Conservation (phyloP, 2,329 filamentous ascomycete genomes). For the Curvularia eragrostidis region DNA sequence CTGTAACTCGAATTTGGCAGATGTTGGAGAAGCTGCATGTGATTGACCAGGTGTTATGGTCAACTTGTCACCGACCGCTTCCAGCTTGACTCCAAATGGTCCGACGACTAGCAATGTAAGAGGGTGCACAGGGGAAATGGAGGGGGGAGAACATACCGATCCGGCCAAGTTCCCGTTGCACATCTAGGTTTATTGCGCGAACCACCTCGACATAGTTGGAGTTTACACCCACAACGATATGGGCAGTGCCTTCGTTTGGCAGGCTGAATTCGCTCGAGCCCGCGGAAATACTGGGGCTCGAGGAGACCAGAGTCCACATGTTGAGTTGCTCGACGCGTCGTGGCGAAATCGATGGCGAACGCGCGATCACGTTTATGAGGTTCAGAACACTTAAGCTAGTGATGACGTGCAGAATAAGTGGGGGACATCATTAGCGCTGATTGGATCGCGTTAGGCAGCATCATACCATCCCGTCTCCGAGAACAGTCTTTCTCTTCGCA, state of each 20-base stretch:
- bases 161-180: constrained; percentile 23
- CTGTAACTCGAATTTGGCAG: constrained; percentile 28
- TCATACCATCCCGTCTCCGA: neutral
- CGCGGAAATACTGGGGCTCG: neutral
- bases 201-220: constrained; percentile 8
- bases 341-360: constrained; percentile 20
- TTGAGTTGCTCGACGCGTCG: constrained; percentile 25
- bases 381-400: constrained; percentile 8
- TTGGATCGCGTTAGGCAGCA: constrained; percentile 2
- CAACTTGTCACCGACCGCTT: constrained; percentile 30
- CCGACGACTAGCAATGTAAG: constrained; percentile 22
- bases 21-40: neutral
- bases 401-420: constrained; percentile 24
- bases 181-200: neutral
- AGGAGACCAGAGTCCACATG: constrained; percentile 27
- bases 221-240: constrained; percentile 10
- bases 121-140: neutral
- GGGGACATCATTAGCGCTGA: neutral
- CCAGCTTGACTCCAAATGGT: constrained; percentile 33
- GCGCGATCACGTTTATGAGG: constrained; percentile 27
- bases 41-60: constrained; percentile 24
- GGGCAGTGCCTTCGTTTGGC: constrained; percentile 8
- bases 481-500: neutral
- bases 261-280: constrained; percentile 7
- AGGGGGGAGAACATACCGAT: constrained; percentile 23